Evolutionary conservation across 176 grass and related monocot genomes (phyloP).

Genomic region (Zoysia japonica): DNA sequence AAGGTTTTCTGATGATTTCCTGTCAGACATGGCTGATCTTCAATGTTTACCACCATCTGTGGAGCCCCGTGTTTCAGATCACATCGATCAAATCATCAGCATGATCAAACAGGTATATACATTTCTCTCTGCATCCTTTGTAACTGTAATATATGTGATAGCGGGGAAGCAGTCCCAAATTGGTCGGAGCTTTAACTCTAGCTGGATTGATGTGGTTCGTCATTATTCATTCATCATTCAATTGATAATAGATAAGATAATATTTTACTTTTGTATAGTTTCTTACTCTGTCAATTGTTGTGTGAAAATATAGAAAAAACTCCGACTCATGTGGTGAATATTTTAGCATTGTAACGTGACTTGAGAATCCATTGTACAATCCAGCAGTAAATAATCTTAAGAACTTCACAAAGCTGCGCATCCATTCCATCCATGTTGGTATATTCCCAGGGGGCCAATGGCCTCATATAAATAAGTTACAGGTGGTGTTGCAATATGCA

Average conservation of each 20-base stretch:
- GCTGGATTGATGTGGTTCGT: not conserved
- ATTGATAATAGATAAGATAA: not conserved
- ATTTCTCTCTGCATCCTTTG: not conserved
- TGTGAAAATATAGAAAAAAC: not conserved
- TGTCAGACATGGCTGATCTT: slow-evolving; percentile 81
- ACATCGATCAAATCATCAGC: slow-evolving; percentile 81
- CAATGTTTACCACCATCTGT: slow-evolving; percentile 85
- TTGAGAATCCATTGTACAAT: not conserved
- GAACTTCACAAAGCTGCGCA: not conserved
- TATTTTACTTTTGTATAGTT: not conserved
- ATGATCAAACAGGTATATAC: slow-evolving; percentile 88
- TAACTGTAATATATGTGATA: not conserved
- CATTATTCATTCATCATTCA: not conserved
- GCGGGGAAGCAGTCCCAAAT: not conserved
- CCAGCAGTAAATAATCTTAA: not conserved
- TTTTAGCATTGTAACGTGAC: not conserved
- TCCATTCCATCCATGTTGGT: not conserved
- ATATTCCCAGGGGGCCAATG: not conserved
- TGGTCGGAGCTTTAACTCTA: slow-evolving; percentile 27
- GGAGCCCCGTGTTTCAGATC: slow-evolving; percentile 87
- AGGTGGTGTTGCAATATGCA: too few species aligned
- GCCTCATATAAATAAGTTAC: too few species aligned
- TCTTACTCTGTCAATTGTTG: not conserved
- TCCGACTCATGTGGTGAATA: not conserved
- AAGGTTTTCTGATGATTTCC: slow-evolving; percentile 85